A percentile compares a stretch with the other conserved stretches of the same genome.
Evolutionary conservation across 257 asterid species (phyloP).

Genomic region (Parsonsia alboflavescens): DNA sequence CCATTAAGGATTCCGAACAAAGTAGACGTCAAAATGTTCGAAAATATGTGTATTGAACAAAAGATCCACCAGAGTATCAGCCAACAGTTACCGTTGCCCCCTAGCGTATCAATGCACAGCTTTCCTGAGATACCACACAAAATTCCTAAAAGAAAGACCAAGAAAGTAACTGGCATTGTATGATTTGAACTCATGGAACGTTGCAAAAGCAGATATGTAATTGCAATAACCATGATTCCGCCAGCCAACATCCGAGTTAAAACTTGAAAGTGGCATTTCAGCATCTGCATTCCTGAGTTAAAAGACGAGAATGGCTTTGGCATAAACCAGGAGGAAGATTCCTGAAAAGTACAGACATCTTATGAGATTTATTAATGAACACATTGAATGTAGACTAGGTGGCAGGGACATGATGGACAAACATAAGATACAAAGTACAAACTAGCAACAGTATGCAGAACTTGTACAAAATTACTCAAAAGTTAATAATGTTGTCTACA

Average conservation of each 20-base stretch:
- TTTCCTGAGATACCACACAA: slow-evolving; percentile 70
- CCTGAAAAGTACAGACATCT: slow-evolving; percentile 32
- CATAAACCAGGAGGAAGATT: slow-evolving; percentile 70
- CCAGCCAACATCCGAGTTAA: slow-evolving; percentile 71
- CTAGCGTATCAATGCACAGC: slow-evolving; percentile 73
- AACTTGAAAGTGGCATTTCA: slow-evolving; percentile 67
- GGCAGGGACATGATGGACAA: background rate
- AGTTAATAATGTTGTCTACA: background rate
- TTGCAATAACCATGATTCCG: slow-evolving; percentile 44
- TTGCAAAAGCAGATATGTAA: slow-evolving; percentile 53
- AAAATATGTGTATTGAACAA: slow-evolving; percentile 61
- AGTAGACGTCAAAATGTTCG: slow-evolving; percentile 44
- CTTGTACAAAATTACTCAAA: background rate
- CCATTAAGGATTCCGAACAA: slow-evolving; percentile 56
- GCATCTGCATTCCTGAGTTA: slow-evolving; percentile 56
- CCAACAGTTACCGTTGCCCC: slow-evolving; percentile 77
- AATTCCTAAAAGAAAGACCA: slow-evolving; percentile 55
- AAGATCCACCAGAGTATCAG: slow-evolving; percentile 58
- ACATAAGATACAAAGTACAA: background rate
- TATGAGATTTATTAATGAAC: background rate
- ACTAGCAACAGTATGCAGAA: background rate
- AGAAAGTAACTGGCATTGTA: slow-evolving; percentile 80
- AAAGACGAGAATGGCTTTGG: slow-evolving; percentile 56
- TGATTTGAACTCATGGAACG: slow-evolving; percentile 63
- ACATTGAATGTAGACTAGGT: background rate